Evolutionary conservation across 495 filamentous ascomycete genomes (phyloP), one percentile per base, ranked within the genome.

Genomic region (Aspergillus conjunctus): DNA sequence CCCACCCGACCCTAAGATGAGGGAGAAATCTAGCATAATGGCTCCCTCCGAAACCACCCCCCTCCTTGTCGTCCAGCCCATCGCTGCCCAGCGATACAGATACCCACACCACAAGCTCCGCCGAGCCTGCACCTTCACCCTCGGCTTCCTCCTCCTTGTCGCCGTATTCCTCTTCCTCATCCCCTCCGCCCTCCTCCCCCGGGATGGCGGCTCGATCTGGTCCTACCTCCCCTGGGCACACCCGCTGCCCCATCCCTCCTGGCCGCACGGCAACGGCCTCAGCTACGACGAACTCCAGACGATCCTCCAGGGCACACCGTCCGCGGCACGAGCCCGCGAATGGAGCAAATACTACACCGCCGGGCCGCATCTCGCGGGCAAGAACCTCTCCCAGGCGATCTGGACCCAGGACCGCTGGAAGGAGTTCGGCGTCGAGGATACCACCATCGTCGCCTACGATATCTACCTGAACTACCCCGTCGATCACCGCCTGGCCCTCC

Each of bases 271-370:
- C 41, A 43, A 83, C 68, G 81, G 85, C 63, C 52, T 88, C 37
- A 78, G 75, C 37, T 91, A 86, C 67, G 77, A 86, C 44, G 81
- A 91, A 59, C 84, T 97, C 20, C 82, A 88, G 61, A 73, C 81
- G 15, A 84, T 96, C 43, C 76, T 97, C 53, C 73, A 87, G 22
- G 77, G 85, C 12, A 92, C 88, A 1, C 93, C 93, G 0, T 85
- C 84, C 32, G 81, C 84, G 46, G 77, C 82, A 30, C 87, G 87
- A 66, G 86, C 84, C 7, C 78, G 83, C 57, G 87, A 95, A 72
- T 97, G 92, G 92, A 93, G 89, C 68, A 75, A 83, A 61, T 98
- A 97, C 74, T 98, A 98, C 66, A 96, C 94, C 0, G 74, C 87
- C 2, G 94, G 94, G 0, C 83, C 90, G 1, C 94, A 98, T 79